A percentile compares a stretch with the other conserved stretches of the same genome.
Evolutionary conservation across 768 basidiomycete genomes (phyloP).

Genomic region (Panus rudis): DNA sequence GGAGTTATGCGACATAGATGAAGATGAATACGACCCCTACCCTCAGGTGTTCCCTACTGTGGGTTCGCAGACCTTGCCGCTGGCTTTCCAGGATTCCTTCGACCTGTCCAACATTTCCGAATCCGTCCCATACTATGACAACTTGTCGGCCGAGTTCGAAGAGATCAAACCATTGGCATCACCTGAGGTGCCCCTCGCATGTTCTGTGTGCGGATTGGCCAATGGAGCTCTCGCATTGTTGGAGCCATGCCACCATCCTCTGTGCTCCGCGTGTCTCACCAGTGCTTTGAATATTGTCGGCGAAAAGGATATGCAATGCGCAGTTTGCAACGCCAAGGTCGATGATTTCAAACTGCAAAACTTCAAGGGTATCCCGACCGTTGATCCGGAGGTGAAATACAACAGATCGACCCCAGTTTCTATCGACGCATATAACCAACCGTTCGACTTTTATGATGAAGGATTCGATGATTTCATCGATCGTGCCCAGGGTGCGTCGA

Average conservation of each 20-base stretch:
- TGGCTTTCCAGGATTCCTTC: slow-evolving; percentile 39
- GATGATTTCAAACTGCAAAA: slow-evolving; percentile 55
- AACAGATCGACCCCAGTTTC: no score
- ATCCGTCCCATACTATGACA: slow-evolving; percentile 28
- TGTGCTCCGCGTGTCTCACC: slow-evolving; percentile 78
- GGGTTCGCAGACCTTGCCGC: slow-evolving; percentile 24
- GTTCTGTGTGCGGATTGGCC: slow-evolving; percentile 57
- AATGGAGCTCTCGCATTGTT: slow-evolving; percentile 53
- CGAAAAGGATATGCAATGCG: slow-evolving; percentile 83
- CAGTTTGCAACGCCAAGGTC: slow-evolving; percentile 67
- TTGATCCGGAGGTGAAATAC: slow-evolving; percentile 14
- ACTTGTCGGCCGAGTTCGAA: slow-evolving; percentile 9
- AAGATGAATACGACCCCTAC: slow-evolving; percentile 54
- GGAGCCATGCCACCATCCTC: slow-evolving; percentile 65
- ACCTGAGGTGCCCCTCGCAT: slow-evolving; percentile 31
- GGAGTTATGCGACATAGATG: slow-evolving; percentile 70
- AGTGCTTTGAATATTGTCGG: slow-evolving; percentile 86
- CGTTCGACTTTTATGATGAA: slow-evolving; percentile 2
- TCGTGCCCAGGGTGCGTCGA: slow-evolving; percentile 26
- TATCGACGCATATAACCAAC: slow-evolving; percentile 3
- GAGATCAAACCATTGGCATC: slow-evolving; percentile 18
- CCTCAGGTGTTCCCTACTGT: slow-evolving; percentile 27
- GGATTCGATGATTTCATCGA: slow-evolving; percentile 23
- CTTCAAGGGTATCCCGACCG: background rate
- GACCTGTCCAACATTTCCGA: slow-evolving; percentile 30